phyloP scores from a whole-genome alignment of 345 rosid species.

The Brassica juncea region DNA sequence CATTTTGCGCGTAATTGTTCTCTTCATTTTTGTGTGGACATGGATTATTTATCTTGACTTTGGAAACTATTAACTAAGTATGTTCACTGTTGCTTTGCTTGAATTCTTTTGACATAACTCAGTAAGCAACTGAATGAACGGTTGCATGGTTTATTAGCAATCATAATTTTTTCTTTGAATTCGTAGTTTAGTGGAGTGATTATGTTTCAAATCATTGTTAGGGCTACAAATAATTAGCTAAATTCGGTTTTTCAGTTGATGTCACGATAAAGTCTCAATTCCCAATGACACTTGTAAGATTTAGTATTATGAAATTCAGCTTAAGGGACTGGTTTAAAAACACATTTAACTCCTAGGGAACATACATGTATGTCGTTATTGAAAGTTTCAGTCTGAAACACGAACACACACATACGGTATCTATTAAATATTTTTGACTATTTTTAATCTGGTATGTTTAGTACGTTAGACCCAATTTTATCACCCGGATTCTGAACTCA shows the following conservation, averaged over 20 bases:
- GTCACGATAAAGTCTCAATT: background rate
- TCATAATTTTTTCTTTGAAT: background rate
- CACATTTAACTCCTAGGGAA: conserved; percentile 8
- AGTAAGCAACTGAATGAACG: background rate
- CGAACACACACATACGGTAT: background rate
- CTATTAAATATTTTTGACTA: background rate
- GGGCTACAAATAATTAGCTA: background rate
- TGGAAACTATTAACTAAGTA: background rate
- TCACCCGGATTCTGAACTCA: background rate
- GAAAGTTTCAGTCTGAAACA: conserved; percentile 9
- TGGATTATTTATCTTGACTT: background rate
- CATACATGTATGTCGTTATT: conserved; percentile 2
- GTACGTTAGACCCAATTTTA: background rate
- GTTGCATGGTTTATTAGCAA: background rate
- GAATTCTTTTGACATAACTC: background rate
- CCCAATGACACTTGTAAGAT: background rate
- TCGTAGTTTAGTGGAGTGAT: background rate
- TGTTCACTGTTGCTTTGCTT: background rate
- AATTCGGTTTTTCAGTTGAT: conserved; percentile 8
- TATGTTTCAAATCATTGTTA: background rate
- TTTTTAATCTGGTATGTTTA: background rate
- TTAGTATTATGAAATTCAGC: conserved; percentile 6
- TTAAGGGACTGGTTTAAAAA: conserved; percentile 4
- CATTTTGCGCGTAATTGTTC: background rate
- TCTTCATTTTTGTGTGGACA: background rate